Conservation (phyloP, 495 filamentous ascomycete genomes). For the Astrothelium macrocarpum region DNA sequence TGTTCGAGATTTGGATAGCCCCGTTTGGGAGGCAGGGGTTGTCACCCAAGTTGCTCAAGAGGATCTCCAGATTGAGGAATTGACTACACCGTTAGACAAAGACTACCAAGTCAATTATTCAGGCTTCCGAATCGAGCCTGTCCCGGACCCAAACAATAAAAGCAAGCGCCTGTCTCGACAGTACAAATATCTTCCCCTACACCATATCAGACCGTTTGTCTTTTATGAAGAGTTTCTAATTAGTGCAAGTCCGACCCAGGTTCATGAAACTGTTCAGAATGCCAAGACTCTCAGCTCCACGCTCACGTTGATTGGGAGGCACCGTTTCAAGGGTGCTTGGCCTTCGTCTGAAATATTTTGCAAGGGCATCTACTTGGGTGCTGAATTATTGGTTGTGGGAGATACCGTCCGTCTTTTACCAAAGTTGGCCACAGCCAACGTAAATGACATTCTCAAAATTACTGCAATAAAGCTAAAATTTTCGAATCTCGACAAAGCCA, state of each 20-base stretch:
- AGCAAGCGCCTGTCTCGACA: conserved; percentile 44
- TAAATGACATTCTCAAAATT: conserved; percentile 46
- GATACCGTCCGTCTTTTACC: conserved; percentile 46
- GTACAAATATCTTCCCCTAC: conserved; percentile 45
- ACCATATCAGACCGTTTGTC: conserved; percentile 46
- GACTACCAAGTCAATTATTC: conserved; percentile 38
- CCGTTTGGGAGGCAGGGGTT: conserved; percentile 49
- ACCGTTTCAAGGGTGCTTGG: conserved; percentile 44
- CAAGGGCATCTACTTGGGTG: conserved; percentile 47
- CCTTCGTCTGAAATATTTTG: conserved; percentile 43
- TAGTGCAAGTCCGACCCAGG: conserved; percentile 28
- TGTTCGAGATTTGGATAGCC: conserved; percentile 29
- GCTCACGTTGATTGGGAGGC: conserved; percentile 43
- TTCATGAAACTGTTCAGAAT: conserved; percentile 46
- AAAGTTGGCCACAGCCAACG: conserved; percentile 21
- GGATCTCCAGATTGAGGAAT: conserved; percentile 33
- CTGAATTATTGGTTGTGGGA: conserved; percentile 43
- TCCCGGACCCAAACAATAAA: conserved; percentile 40
- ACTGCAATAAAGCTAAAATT: conserved; percentile 41
- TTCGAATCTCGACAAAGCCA: conserved; percentile 30
- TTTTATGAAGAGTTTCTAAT: conserved; percentile 41
- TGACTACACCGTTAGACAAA: conserved; percentile 34
- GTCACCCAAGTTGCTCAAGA: conserved; percentile 41
- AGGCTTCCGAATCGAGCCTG: conserved; percentile 50
- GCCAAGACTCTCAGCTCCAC: conserved; percentile 46